Evolutionary conservation across 257 asterid species (phyloP).

Genomic region (Solanum peruvianum): DNA sequence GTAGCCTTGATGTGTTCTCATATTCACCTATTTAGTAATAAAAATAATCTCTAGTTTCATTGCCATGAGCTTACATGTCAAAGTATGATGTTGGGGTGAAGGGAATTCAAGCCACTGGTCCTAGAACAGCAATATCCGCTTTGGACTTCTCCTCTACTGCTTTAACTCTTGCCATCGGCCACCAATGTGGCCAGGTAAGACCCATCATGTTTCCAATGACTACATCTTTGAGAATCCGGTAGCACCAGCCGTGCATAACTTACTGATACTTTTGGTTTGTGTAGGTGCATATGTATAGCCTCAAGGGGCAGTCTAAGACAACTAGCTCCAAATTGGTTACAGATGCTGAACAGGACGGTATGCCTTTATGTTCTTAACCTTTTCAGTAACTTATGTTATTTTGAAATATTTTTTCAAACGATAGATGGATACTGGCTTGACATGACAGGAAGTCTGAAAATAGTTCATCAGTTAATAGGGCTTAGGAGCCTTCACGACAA

Average conservation of each 20-base stretch:
- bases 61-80: background rate
- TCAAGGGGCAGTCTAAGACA: slow-evolving; percentile 35
- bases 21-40: background rate
- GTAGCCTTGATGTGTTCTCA: background rate
- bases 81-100: slow-evolving; percentile 31
- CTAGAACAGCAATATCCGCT: slow-evolving; percentile 53
- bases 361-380: slow-evolving; percentile 1
- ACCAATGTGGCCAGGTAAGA: slow-evolving; percentile 77
- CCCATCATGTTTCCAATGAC: background rate
- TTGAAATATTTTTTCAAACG: background rate
- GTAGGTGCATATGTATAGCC: slow-evolving; percentile 55
- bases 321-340: slow-evolving; percentile 34
- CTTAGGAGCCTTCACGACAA: background rate
- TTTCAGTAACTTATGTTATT: background rate
- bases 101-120: slow-evolving; percentile 43
- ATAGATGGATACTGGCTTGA: background rate
- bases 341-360: slow-evolving; percentile 51
- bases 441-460: background rate
- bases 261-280: slow-evolving; percentile 4
- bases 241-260: background rate
- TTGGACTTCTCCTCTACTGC: slow-evolving; percentile 49
- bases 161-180: slow-evolving; percentile 73
- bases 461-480: background rate
- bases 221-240: background rate
- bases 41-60: background rate